Evolutionary conservation across 495 filamentous ascomycete species (phyloP).

Genomic region (Paragyromitra xinjiangensis): DNA sequence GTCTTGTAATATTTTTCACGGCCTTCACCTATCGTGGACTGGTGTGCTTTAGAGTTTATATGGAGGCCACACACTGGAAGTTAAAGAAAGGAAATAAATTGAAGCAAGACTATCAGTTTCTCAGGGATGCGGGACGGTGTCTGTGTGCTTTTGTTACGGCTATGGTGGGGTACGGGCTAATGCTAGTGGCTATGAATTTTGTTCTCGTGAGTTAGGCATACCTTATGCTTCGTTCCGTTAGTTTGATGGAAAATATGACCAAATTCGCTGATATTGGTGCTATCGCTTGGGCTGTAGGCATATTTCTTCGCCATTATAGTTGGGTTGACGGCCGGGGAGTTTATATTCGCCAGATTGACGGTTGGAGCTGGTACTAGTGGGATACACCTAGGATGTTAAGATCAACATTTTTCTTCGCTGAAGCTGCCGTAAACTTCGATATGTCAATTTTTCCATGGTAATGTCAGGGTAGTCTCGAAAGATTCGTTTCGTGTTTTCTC

Average conservation of each 20-base stretch:
- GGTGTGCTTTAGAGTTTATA: background rate
- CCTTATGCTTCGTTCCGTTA: background rate
- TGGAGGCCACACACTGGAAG: background rate
- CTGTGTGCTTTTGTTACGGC: background rate
- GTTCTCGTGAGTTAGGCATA: background rate
- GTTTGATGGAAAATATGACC: background rate
- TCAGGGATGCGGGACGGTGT: background rate
- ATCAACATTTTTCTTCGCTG: background rate
- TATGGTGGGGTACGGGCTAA: background rate
- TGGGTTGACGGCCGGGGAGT: background rate
- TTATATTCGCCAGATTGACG: background rate
- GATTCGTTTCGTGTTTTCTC: background rate
- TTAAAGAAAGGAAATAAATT: background rate
- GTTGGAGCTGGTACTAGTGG: background rate
- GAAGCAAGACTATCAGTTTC: background rate
- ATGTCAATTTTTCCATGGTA: background rate
- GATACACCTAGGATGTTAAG: background rate
- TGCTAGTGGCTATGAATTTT: background rate
- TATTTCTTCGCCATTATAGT: background rate
- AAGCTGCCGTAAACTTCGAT: background rate
- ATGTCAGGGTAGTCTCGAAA: background rate
- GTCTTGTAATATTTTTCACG: background rate
- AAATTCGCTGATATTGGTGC: background rate
- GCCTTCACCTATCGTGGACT: background rate
- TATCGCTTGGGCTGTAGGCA: background rate